These are phyloP conservation scores for Phytophthora pistaciae DNA, from an alignment of 352 stramenopile species.

Conservation along the genomic window DNA sequence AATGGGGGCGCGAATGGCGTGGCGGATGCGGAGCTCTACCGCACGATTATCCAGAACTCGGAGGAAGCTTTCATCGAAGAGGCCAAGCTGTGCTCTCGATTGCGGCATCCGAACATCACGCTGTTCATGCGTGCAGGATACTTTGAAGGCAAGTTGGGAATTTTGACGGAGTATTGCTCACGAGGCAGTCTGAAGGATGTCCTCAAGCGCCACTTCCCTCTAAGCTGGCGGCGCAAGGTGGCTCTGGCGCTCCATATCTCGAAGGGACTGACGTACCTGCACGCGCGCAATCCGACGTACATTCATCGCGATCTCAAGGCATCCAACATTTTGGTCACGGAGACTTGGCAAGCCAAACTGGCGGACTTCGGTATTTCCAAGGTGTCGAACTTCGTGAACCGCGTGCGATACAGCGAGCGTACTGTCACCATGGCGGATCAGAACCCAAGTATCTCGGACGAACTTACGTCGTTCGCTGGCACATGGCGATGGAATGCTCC, in stretches of 20 bases:
- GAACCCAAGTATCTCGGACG: conserved; percentile 56
- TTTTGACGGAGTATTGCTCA: conserved; percentile 76
- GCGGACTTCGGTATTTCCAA: conserved; percentile 67
- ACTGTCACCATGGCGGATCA: conserved; percentile 40
- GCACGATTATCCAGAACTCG: conserved; percentile 77
- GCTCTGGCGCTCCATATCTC: conserved; percentile 65
- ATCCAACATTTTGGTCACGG: conserved; percentile 79
- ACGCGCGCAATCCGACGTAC: conserved; percentile 77
- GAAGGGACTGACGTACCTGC: conserved; percentile 76
- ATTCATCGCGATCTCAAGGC: conserved; percentile 81
- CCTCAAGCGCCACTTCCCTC: conserved; percentile 63
- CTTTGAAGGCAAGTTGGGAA: conserved; percentile 72
- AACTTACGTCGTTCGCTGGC: conserved; percentile 71
- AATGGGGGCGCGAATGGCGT: conserved; percentile 45
- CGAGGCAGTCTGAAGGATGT: conserved; percentile 79
- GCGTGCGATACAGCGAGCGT: conserved; percentile 46
- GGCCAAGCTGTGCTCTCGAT: conserved; percentile 62
- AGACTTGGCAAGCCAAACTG: conserved; percentile 78
- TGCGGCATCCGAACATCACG: conserved; percentile 78
- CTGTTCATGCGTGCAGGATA: conserved; percentile 74
- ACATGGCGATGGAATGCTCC: conserved; percentile 81
- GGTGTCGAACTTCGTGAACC: conserved; percentile 55
- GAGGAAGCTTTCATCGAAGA: conserved; percentile 74
- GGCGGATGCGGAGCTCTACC: conserved; percentile 62
- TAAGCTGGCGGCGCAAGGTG: conserved; percentile 71